These are phyloP conservation scores for Pseudozyma pruni DNA, from an alignment of 1,284 basidiomycete genomes.

Conservation along the genomic window DNA sequence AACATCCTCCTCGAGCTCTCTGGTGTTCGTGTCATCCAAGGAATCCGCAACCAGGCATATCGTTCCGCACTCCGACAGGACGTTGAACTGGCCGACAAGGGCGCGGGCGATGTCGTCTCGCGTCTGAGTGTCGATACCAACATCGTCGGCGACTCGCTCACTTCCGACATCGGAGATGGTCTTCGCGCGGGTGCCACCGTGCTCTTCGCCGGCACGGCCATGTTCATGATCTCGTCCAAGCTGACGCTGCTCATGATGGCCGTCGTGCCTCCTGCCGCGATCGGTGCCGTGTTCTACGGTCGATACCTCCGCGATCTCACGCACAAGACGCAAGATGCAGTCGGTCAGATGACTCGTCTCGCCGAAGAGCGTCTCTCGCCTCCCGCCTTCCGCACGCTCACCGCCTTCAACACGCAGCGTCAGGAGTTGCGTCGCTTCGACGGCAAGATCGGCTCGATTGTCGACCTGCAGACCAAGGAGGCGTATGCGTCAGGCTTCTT, in stretches of 20 bases:
- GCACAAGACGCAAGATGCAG: conserved; percentile 89
- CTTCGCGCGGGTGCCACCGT: conserved; percentile 61
- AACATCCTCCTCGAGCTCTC: conserved; percentile 83
- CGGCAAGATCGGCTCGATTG: conserved; percentile 75
- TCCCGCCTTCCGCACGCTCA: conserved; percentile 85
- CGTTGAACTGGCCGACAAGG: conserved; percentile 80
- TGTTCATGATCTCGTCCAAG: conserved; percentile 93
- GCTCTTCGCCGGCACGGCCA: conserved; percentile 79
- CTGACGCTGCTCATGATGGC: conserved; percentile 91
- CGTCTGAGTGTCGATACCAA: conserved; percentile 90
- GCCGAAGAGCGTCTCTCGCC: conserved; percentile 88
- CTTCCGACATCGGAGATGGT: conserved; percentile 61
- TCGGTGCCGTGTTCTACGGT: conserved; percentile 96
- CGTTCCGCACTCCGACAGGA: conserved; percentile 84
- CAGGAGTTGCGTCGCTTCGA: conserved; percentile 75
- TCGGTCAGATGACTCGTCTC: conserved; percentile 88
- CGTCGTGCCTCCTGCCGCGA: conserved; percentile 91
- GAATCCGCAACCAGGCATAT: conserved; percentile 85
- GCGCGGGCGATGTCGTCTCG: conserved; percentile 93
- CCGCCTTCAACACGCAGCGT: conserved; percentile 83
- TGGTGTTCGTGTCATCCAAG: conserved; percentile 91
- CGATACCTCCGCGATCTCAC: conserved; percentile 91
- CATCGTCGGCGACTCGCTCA: conserved; percentile 90
- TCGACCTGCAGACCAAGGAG: conserved; percentile 84
- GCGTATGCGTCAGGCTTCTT: conserved; percentile 90